phyloP scores from a whole-genome alignment of 2,329 filamentous ascomycete species.

The Pestalotiopsis sp. region DNA sequence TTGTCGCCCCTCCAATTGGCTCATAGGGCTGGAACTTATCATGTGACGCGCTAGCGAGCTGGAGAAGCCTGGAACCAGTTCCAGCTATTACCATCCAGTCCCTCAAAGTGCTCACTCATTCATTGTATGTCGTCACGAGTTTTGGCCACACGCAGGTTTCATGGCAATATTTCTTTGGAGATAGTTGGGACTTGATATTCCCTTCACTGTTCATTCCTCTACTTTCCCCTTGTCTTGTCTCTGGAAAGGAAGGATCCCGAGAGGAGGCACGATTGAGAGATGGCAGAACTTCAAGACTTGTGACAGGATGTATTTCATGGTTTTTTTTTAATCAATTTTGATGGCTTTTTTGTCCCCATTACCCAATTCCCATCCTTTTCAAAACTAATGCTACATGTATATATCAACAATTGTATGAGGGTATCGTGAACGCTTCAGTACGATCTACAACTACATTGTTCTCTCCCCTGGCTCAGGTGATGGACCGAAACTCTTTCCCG shows the following conservation, averaged over 20 bases:
- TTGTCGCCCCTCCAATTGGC: not conserved
- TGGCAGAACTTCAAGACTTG: no score
- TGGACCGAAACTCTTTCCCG: not conserved
- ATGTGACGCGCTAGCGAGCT: constrained; percentile 19
- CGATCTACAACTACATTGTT: not conserved
- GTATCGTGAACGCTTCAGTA: not conserved
- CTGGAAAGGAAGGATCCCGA: not conserved
- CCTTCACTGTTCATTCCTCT: not conserved
- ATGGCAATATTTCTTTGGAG: not conserved
- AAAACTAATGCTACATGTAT: not conserved
- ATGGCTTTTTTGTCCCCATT: not conserved
- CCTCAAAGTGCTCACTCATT: not conserved
- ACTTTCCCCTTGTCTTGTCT: not conserved
- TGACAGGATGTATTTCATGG: not conserved
- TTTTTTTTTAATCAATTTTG: not conserved
- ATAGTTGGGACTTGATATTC: no score
- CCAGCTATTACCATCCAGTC: not conserved
- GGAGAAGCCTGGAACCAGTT: not conserved
- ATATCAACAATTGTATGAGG: not conserved
- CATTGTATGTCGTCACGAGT: not conserved
- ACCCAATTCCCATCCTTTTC: not conserved
- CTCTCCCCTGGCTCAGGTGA: not conserved
- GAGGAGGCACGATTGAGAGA: not conserved
- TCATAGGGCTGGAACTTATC: constrained; percentile 24
- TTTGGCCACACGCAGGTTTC: not conserved